Evolutionary conservation across 2,329 filamentous ascomycete species (phyloP).

Genomic region (Didymella keratinophila): DNA sequence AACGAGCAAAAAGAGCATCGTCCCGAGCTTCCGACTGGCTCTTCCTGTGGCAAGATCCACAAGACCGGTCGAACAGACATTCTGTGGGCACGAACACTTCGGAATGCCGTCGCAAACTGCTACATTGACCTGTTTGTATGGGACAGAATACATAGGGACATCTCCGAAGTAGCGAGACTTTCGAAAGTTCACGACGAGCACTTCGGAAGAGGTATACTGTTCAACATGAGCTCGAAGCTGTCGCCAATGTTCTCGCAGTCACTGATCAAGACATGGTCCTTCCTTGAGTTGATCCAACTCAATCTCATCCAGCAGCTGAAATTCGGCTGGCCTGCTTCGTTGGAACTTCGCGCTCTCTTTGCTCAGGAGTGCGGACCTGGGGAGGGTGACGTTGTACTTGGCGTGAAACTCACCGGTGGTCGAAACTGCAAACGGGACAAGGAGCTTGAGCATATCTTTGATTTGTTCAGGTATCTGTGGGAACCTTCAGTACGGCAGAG

Average conservation of each 20-base stretch:
- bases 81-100: not conserved
- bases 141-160: not conserved
- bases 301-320: not conserved
- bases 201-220: not conserved
- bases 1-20: slow-evolving; percentile 58
- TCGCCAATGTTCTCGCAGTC: not conserved
- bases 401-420: slow-evolving; percentile 13
- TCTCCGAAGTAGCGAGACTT: not conserved
- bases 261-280: not conserved
- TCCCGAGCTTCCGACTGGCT: slow-evolving; percentile 18
- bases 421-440: slow-evolving; percentile 27
- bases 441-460: not conserved
- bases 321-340: not conserved
- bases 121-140: not conserved
- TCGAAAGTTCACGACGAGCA: not conserved
- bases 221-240: not conserved
- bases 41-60: not conserved
- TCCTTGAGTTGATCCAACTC: not conserved
- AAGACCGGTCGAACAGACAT: not conserved
- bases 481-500: slow-evolving; percentile 53
- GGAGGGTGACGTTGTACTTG: not conserved
- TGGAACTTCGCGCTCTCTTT: not conserved
- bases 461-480: slow-evolving; percentile 29
- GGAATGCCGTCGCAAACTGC: not conserved
- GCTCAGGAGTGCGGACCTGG: not conserved